phyloP scores from a whole-genome alignment of 2,329 filamentous ascomycete genomes.

The Periconia macrospinosa region DNA sequence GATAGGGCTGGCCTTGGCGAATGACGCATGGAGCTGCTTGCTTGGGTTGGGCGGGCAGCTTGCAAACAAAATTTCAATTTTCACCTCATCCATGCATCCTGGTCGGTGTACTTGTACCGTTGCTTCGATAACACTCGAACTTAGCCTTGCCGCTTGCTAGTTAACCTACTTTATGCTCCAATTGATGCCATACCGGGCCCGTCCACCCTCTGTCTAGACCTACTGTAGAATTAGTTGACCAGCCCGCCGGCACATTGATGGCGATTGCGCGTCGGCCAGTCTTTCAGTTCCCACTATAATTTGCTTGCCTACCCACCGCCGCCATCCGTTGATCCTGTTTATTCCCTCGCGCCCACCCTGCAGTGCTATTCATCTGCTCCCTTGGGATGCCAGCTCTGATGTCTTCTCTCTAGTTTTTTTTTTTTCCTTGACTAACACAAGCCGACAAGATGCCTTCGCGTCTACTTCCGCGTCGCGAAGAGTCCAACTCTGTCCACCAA shows the following conservation, averaged over 20 bases:
- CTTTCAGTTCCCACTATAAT: neutral
- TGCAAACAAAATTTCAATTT: slow-evolving; percentile 4
- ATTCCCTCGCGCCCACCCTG: neutral
- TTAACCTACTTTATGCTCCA: no score
- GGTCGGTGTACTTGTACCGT: neutral
- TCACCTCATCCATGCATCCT: neutral
- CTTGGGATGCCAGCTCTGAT: neutral
- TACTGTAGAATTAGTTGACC: neutral
- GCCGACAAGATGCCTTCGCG: slow-evolving; percentile 23
- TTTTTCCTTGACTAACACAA: neutral
- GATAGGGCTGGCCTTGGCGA: slow-evolving; percentile 5
- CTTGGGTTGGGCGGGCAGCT: neutral
- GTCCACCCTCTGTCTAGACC: neutral
- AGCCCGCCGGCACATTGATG: neutral
- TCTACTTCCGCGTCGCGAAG: slow-evolving; percentile 18
- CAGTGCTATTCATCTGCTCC: neutral
- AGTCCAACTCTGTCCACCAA: slow-evolving; percentile 20
- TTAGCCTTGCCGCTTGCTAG: no score
- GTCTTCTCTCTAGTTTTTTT: neutral
- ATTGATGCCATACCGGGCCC: neutral
- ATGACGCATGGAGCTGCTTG: slow-evolving; percentile 1
- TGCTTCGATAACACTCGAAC: no score
- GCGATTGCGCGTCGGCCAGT: neutral
- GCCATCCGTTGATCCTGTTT: neutral
- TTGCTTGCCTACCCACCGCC: slow-evolving; percentile 1